Evolutionary conservation across 805 yeast genomes (phyloP), one percentile per base, ranked within the genome.

Genomic region (Komagataella phaffii): DNA sequence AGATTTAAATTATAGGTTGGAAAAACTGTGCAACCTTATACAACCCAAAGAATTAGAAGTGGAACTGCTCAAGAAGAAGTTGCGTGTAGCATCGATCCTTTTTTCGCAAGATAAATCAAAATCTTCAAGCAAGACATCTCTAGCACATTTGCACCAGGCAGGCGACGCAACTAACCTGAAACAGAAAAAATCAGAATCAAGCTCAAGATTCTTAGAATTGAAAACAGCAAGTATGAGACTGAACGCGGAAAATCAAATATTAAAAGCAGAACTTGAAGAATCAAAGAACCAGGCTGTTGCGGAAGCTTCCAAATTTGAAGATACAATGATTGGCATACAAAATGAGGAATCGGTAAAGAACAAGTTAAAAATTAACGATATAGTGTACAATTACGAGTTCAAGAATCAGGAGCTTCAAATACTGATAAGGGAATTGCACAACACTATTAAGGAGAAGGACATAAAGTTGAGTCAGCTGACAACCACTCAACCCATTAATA

Each of bases 401-500:
- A 55, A 55, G 21, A 45, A 58, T 10, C 45, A 48, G 2, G 53
- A 44, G 3, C 46, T 58, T 12, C 50, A 53, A 19, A 44, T 17
- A 7, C 6, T 48, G 5, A 50, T 55, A 4, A 24, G 52, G 3
- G 44, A 46, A 3, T 44, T 61, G 24, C 56, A 53, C 43, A 18
- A 36, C 3, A 55, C 53, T 18, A 48, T 60, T 1, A 21, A 48
- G 5, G 50, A 50, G 7, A 60, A 55, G 23, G 64, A 61, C 23
- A 48, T 47, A 3, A 49, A 51, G 14, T 50, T 61, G n/a, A 48
- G 53, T 3, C 45, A 51, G 17, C 36, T 60, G 19, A 56, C 56
- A 6, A 52, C 59, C 1, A 53, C 64, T 6, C 58, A 55, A 47
- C 65, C 65, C 1, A 61, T 61, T 43, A 55, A 55, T 46, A 60